Evolutionary conservation across 2,329 filamentous ascomycete genomes (phyloP).

Genomic region (Phoma herbarum): DNA sequence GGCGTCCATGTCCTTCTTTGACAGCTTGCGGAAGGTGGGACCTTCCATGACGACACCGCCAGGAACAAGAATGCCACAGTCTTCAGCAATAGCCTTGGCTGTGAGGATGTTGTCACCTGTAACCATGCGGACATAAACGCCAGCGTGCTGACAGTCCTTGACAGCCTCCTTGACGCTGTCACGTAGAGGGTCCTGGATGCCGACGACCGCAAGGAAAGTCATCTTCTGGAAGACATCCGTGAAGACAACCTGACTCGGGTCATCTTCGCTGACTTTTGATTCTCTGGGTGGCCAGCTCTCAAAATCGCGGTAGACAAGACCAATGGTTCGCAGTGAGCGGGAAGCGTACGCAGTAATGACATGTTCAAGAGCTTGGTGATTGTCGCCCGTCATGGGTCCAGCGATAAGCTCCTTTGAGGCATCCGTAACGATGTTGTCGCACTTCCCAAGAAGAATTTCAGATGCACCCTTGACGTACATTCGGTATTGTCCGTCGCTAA

Average conservation of each 20-base stretch:
- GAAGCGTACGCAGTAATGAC: constrained; percentile 82
- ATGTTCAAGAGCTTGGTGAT: constrained; percentile 66
- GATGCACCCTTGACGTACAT: constrained; percentile 64
- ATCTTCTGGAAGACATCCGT: constrained; percentile 75
- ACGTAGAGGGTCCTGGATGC: constrained; percentile 83
- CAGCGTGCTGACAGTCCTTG: constrained; percentile 74
- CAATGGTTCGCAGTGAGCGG: constrained; percentile 84
- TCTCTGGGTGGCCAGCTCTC: constrained; percentile 77
- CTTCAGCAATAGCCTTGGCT: constrained; percentile 78
- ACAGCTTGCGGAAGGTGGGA: constrained; percentile 78
- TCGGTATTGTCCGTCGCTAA: constrained; percentile 65
- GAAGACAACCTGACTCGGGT: constrained; percentile 70
- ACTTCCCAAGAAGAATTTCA: constrained; percentile 60
- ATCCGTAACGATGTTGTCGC: constrained; percentile 64
- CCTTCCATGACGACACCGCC: constrained; percentile 80
- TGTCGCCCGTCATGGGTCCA: constrained; percentile 63
- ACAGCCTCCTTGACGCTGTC: constrained; percentile 79
- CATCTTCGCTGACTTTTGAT: constrained; percentile 68
- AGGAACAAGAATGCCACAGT: constrained; percentile 78
- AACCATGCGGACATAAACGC: constrained; percentile 84
- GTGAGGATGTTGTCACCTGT: constrained; percentile 84
- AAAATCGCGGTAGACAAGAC: constrained; percentile 84
- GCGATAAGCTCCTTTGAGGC: constrained; percentile 66
- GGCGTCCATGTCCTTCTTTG: constrained; percentile 63
- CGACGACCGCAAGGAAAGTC: constrained; percentile 77